These are phyloP conservation scores for Oxyria digyna DNA, from an alignment of 148 eudicot species.

Conservation along the genomic window DNA sequence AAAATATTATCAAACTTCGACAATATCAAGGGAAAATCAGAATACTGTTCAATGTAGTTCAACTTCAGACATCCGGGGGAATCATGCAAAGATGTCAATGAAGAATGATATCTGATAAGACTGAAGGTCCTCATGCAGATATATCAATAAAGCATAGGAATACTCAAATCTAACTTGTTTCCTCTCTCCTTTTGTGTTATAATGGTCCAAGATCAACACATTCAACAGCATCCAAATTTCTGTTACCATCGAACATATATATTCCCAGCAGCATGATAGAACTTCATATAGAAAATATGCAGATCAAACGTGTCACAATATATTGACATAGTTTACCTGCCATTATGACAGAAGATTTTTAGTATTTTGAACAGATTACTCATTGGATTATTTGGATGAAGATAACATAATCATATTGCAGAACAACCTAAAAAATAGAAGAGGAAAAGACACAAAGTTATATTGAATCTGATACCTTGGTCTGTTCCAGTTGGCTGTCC, in stretches of 20 bases:
- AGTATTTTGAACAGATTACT: neutral
- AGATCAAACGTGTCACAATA: constrained; percentile 20
- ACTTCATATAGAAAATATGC: constrained; percentile 14
- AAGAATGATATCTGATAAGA: neutral
- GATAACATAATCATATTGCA: neutral
- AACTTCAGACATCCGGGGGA: neutral
- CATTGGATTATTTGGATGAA: neutral
- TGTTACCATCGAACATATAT: constrained; percentile 5
- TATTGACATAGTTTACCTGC: constrained; percentile 62
- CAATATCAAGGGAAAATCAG: neutral
- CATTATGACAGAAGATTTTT: neutral
- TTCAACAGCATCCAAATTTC: neutral
- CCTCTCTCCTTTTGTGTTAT: neutral
- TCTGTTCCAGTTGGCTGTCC: constrained; percentile 41
- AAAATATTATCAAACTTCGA: neutral
- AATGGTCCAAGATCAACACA: neutral
- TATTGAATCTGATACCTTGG: constrained; percentile 34
- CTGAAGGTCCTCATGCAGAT: neutral
- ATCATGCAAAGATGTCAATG: neutral
- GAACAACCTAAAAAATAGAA: neutral
- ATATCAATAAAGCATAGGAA: neutral
- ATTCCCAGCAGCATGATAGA: constrained; percentile 10
- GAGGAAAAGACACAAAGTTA: neutral
- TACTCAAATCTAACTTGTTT: neutral
- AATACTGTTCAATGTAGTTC: neutral